Conservation (phyloP, 1,139 yeast species). For the Scheffersomyces lignicola region DNA sequence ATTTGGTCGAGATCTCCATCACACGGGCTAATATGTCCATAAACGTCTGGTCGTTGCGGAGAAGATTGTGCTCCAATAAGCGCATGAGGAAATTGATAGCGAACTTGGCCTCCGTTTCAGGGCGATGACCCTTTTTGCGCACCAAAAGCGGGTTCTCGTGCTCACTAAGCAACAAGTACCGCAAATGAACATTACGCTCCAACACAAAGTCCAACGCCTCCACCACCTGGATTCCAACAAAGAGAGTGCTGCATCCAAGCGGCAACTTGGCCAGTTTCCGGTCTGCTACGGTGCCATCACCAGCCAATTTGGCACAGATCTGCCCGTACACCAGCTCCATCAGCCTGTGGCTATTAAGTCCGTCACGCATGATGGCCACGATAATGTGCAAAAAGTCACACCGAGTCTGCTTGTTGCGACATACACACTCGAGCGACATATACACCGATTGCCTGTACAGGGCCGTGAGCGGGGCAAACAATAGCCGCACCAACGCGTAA, state of each 20-base stretch:
- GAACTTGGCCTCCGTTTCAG: slow-evolving; percentile 48
- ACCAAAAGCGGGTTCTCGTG: slow-evolving; percentile 68
- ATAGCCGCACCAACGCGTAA: slow-evolving; percentile 66
- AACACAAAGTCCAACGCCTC: slow-evolving; percentile 74
- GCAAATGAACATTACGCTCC: slow-evolving; percentile 66
- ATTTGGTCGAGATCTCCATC: slow-evolving; percentile 74
- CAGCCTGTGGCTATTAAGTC: slow-evolving; percentile 58
- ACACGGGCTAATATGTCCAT: slow-evolving; percentile 78
- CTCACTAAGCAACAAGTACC: slow-evolving; percentile 77
- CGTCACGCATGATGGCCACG: slow-evolving; percentile 73
- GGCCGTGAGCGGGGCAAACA: slow-evolving; percentile 73
- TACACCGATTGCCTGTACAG: slow-evolving; percentile 66
- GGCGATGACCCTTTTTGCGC: slow-evolving; percentile 33
- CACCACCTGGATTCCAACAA: slow-evolving; percentile 74
- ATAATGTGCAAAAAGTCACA: slow-evolving; percentile 73
- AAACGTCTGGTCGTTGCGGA: slow-evolving; percentile 70
- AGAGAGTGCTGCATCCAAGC: slow-evolving; percentile 62
- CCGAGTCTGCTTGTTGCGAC: slow-evolving; percentile 77
- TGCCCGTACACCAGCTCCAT: slow-evolving; percentile 67
- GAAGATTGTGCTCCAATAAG: slow-evolving; percentile 60
- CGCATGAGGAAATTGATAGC: slow-evolving; percentile 72
- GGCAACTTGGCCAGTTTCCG: slow-evolving; percentile 43
- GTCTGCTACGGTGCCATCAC: slow-evolving; percentile 10
- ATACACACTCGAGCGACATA: slow-evolving; percentile 64
- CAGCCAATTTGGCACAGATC: slow-evolving; percentile 39